These are phyloP conservation scores for Phytophthora parvispora DNA, from an alignment of 352 stramenopile species.

Conservation along the genomic window DNA sequence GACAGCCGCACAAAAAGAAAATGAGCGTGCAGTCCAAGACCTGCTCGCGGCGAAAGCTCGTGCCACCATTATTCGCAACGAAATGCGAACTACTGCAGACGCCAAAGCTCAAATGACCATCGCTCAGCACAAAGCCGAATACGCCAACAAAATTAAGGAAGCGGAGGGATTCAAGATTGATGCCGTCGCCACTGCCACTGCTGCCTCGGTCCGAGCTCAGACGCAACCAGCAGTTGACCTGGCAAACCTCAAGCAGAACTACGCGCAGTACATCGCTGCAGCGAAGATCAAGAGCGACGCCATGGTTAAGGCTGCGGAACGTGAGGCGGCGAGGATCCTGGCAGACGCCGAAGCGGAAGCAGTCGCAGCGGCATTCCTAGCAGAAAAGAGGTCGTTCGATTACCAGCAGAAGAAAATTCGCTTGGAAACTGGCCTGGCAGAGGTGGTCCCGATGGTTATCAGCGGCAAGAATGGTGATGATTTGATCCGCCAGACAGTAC, in stretches of 20 bases:
- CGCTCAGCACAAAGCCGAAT: slow-evolving; percentile 51
- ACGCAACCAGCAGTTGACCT: slow-evolving; percentile 58
- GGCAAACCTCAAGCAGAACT: slow-evolving; percentile 52
- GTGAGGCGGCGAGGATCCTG: slow-evolving; percentile 52
- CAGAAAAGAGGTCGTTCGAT: slow-evolving; percentile 77
- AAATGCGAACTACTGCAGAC: slow-evolving; percentile 73
- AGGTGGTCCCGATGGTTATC: slow-evolving; percentile 74
- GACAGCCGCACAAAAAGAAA: slow-evolving; percentile 76
- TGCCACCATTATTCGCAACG: slow-evolving; percentile 73
- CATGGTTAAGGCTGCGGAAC: slow-evolving; percentile 63
- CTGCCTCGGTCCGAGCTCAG: slow-evolving; percentile 59
- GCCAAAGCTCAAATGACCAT: slow-evolving; percentile 75
- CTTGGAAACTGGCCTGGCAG: slow-evolving; percentile 62
- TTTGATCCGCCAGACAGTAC: slow-evolving; percentile 70
- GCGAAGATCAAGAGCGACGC: slow-evolving; percentile 69
- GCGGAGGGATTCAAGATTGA: slow-evolving; percentile 69
- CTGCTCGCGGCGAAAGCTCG: slow-evolving; percentile 64
- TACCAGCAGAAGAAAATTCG: slow-evolving; percentile 73
- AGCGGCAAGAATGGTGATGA: slow-evolving; percentile 86
- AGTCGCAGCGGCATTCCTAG: slow-evolving; percentile 53
- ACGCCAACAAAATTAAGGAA: slow-evolving; percentile 71
- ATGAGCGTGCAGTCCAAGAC: slow-evolving; percentile 76
- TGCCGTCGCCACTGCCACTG: slow-evolving; percentile 52
- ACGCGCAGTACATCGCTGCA: slow-evolving; percentile 67
- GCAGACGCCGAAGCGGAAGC: slow-evolving; percentile 60